Percentiles rank a stretch among this genome's conserved stretches.
Conservation (phyloP, 176 grass and related monocot genomes). For the Pontederia crassipes region DNA sequence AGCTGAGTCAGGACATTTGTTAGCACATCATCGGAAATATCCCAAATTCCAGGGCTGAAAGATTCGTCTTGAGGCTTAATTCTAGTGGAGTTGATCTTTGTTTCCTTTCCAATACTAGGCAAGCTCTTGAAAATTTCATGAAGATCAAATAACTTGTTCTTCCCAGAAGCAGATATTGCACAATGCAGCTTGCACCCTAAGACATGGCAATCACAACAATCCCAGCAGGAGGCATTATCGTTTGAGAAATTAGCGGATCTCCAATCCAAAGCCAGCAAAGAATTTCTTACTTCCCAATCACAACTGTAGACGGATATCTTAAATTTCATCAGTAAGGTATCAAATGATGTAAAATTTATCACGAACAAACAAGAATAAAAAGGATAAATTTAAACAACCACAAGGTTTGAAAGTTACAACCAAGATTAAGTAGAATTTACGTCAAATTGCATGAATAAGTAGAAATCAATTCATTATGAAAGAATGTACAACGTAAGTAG, state of each 20-base stretch:
- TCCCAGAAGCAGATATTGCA: slow-evolving; percentile 29
- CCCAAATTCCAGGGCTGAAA: slow-evolving; percentile 48
- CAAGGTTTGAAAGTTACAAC: not conserved
- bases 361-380: not conserved
- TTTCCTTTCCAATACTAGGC: slow-evolving; percentile 54
- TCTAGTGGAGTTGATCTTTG: slow-evolving; percentile 34
- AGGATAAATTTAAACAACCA: not conserved
- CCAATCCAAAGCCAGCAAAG: slow-evolving; percentile 58
- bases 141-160: slow-evolving; percentile 59
- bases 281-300: slow-evolving; percentile 68
- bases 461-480: not conserved
- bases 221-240: slow-evolving; percentile 57
- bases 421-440: not conserved
- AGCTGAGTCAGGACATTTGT: slow-evolving; percentile 44
- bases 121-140: slow-evolving; percentile 84
- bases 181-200: slow-evolving; percentile 58
- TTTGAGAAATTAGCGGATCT: slow-evolving; percentile 21
- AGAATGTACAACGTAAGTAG: no score
- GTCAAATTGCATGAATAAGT: not conserved
- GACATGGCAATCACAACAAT: slow-evolving; percentile 55
- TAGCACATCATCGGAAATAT: slow-evolving; percentile 71
- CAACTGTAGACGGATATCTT: slow-evolving; percentile 32
- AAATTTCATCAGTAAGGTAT: not conserved
- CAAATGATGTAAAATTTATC: not conserved
- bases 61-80: slow-evolving; percentile 34